Conservation (phyloP, 2,329 filamentous ascomycete genomes). For the Helotiales sp. region DNA sequence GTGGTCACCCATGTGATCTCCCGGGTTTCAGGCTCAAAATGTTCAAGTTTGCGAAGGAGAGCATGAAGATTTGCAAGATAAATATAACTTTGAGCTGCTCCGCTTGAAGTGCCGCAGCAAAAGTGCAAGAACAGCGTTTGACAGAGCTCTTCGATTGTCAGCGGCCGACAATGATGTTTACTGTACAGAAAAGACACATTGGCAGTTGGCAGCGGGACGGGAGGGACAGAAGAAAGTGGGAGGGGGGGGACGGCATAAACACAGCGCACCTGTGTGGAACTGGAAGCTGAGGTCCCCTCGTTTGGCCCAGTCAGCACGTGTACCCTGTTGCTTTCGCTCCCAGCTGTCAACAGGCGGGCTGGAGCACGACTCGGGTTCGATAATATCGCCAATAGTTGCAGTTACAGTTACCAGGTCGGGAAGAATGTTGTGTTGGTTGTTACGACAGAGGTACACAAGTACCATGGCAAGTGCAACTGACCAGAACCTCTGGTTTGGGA, state of each 20-base stretch:
- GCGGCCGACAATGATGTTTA: neutral
- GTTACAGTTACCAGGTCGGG: neutral
- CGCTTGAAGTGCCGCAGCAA: slow-evolving; percentile 7
- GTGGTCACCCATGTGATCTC: slow-evolving; percentile 4
- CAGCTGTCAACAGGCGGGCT: neutral
- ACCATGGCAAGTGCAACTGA: neutral
- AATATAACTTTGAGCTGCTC: slow-evolving; percentile 9
- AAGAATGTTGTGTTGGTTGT: neutral
- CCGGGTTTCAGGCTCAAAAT: slow-evolving; percentile 10
- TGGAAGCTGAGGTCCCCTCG: too few species aligned
- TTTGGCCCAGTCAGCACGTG: neutral
- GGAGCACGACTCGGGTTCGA: neutral
- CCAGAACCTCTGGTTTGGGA: neutral
- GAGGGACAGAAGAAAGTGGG: neutral
- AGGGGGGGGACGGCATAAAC: neutral
- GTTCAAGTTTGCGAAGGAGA: slow-evolving; percentile 19
- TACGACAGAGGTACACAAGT: too few species aligned
- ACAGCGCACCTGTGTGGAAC: neutral
- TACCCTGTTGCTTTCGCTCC: neutral
- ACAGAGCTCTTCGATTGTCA: neutral
- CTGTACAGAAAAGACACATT: neutral
- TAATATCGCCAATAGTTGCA: neutral
- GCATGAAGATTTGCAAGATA: slow-evolving; percentile 15
- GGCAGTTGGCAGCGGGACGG: slow-evolving; percentile 1
- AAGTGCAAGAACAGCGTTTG: neutral